These are phyloP conservation scores for Boletus tylopilopsis DNA, from an alignment of 768 basidiomycete genomes.

Conservation along the genomic window DNA sequence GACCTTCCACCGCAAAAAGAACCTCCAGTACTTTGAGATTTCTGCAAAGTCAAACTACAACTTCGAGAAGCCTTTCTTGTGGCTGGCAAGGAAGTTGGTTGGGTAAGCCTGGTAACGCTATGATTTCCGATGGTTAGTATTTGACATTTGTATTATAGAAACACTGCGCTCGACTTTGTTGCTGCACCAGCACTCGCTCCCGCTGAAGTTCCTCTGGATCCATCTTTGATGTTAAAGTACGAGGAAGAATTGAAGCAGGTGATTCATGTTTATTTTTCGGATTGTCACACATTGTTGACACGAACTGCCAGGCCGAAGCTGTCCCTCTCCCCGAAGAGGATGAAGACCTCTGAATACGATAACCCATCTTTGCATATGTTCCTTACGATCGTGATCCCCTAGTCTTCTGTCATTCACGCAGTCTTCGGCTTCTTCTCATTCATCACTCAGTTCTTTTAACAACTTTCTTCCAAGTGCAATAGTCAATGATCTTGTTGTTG, in stretches of 20 bases:
- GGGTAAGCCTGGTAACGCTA: conserved; percentile 54
- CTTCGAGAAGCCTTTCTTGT: conserved; percentile 99
- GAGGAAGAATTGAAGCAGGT: conserved; percentile 70
- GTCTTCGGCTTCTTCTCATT: conserved; percentile 9
- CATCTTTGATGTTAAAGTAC: conserved; percentile 77
- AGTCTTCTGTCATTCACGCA: conserved; percentile 21
- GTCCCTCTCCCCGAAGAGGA: conserved; percentile 98
- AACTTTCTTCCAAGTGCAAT: conserved; percentile 24
- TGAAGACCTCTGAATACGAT: conserved; percentile 62
- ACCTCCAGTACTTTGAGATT: conserved; percentile 99
- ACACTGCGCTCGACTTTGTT: conserved; percentile 87
- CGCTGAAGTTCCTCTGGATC: conserved; percentile 86
- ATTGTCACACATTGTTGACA: conserved; percentile 7
- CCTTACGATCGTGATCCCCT: conserved; percentile 18
- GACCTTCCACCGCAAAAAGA: conserved; percentile 99
- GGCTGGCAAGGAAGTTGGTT: conserved; percentile 97
- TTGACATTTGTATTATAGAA: conserved; percentile 43
- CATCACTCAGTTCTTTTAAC: conserved; percentile 17
- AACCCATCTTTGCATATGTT: conserved; percentile 17
- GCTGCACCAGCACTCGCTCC: conserved; percentile 95
- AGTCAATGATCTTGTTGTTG: conserved; percentile 20
- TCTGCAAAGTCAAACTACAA: conserved; percentile 99
- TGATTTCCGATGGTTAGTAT: background rate
- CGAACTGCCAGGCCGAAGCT: conserved; percentile 61
- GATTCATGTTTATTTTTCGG: conserved; percentile 15